phyloP scores from a whole-genome alignment of 1,139 yeast genomes.

The Yamadazyma jaroonii region DNA sequence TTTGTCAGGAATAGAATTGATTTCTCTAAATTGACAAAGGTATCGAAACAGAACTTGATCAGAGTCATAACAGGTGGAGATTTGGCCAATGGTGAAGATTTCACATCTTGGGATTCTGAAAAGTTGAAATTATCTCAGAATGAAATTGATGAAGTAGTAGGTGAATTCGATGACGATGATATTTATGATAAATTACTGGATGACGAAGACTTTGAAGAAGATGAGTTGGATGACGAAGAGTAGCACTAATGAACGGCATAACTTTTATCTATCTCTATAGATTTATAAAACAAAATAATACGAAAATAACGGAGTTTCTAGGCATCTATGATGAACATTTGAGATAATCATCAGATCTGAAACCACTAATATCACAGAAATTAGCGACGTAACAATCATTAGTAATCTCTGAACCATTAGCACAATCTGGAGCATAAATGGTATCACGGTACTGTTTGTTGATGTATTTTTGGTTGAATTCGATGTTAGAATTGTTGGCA shows the following conservation, averaged over 20 bases:
- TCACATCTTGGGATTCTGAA: conserved; percentile 37
- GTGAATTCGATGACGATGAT: conserved; percentile 8
- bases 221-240: conserved; percentile 9
- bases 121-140: conserved; percentile 22
- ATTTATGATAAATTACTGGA: conserved; percentile 4
- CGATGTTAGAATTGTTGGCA: conserved; percentile 15
- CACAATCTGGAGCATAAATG: conserved; percentile 48
- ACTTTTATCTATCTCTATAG: conserved; percentile 2
- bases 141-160: conserved; percentile 16
- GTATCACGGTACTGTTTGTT: conserved; percentile 50
- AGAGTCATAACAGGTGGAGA: conserved; percentile 62
- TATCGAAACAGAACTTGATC: conserved; percentile 51
- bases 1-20: conserved; percentile 46
- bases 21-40: conserved; percentile 47
- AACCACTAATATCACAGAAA: conserved; percentile 35
- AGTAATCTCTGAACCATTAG: conserved; percentile 27
- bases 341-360: conserved; percentile 11
- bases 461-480: conserved; percentile 45
- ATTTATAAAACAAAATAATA: background rate
- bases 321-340: conserved; percentile 8
- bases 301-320: background rate
- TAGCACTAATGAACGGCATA: too few species aligned
- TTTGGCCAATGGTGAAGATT: conserved; percentile 25
- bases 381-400: conserved; percentile 38
- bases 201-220: conserved; percentile 3